Conservation (phyloP, 2,329 filamentous ascomycete genomes). For the Phialemonium atrogriseum region DNA sequence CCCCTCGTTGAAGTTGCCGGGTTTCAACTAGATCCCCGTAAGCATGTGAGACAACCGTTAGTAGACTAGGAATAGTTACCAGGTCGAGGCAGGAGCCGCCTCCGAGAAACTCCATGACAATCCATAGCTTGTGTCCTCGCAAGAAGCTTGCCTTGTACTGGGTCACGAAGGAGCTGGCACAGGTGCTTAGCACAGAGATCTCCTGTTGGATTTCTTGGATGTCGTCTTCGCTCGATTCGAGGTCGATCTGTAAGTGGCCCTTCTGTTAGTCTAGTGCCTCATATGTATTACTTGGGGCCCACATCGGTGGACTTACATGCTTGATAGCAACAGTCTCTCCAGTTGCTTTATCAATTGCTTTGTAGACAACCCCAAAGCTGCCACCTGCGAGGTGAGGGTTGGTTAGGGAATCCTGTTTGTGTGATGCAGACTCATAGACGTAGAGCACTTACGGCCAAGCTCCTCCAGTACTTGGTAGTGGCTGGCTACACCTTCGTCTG, state of each 20-base stretch:
- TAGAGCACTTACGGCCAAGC: conserved; percentile 67
- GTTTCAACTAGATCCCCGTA: conserved; percentile 65
- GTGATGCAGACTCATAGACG: no score
- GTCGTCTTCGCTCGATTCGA: conserved; percentile 97
- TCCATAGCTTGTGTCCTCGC: conserved; percentile 96
- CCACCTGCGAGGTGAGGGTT: conserved; percentile 50
- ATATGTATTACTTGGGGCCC: conserved; percentile 1
- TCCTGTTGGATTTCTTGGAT: conserved; percentile 98
- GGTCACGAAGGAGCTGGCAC: conserved; percentile 86
- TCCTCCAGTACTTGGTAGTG: conserved; percentile 95
- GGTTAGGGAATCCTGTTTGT: conserved; percentile 3
- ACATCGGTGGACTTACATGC: conserved; percentile 54
- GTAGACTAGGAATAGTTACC: conserved; percentile 38
- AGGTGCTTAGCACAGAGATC: conserved; percentile 90
- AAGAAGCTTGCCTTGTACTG: conserved; percentile 96
- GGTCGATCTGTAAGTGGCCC: conserved; percentile 74
- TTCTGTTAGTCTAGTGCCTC: not conserved
- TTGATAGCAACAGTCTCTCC: conserved; percentile 96
- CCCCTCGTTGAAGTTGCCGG: conserved; percentile 76
- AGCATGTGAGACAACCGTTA: conserved; percentile 9
- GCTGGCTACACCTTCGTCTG: conserved; percentile 62
- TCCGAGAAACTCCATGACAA: conserved; percentile 96
- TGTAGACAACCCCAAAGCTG: conserved; percentile 95
- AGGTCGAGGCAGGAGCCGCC: conserved; percentile 92
- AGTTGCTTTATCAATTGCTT: conserved; percentile 83